Evolutionary conservation across 1,139 yeast species (phyloP).

Genomic region (Sugiyamaella japonica): DNA sequence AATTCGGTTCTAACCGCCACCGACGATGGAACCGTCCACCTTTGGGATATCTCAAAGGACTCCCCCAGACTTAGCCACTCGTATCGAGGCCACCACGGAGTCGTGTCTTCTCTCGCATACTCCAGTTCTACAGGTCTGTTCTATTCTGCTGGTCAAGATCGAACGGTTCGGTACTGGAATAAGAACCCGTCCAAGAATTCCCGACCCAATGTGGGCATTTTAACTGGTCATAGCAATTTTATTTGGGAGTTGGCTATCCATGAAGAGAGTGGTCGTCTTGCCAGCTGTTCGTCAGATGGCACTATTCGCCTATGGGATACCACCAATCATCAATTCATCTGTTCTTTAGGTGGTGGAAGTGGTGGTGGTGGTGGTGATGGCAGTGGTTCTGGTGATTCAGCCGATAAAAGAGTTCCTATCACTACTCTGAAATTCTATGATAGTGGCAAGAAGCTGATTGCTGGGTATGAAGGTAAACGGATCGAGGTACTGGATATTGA

Average conservation of each 20-base stretch:
- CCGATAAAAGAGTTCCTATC: conserved; percentile 16
- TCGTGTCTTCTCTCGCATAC: conserved; percentile 28
- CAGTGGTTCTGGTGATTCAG: conserved; percentile 1
- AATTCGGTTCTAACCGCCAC: conserved; percentile 27
- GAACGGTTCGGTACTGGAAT: conserved; percentile 22
- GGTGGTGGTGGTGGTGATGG: not conserved
- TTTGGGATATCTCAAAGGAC: conserved; percentile 27
- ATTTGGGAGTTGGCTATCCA: conserved; percentile 30
- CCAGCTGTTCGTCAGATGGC: conserved; percentile 35
- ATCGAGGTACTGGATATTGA: conserved; percentile 34
- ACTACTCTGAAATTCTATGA: conserved; percentile 26
- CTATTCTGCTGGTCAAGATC: conserved; percentile 32
- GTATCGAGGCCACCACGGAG: conserved; percentile 31
- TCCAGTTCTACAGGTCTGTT: conserved; percentile 25
- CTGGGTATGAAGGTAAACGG: conserved; percentile 33
- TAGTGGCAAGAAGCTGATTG: conserved; percentile 26
- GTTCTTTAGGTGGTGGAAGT: not conserved
- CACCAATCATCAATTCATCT: conserved; percentile 5
- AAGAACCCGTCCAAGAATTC: conserved; percentile 13
- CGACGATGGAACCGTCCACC: conserved; percentile 30
- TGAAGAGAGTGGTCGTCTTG: conserved; percentile 28
- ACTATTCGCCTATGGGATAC: conserved; percentile 33
- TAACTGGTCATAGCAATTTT: conserved; percentile 28
- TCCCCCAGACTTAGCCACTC: conserved; percentile 17
- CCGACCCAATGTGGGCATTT: conserved; percentile 15